phyloP scores from a whole-genome alignment of 495 filamentous ascomycete genomes.

The Tuber aestivum region DNA sequence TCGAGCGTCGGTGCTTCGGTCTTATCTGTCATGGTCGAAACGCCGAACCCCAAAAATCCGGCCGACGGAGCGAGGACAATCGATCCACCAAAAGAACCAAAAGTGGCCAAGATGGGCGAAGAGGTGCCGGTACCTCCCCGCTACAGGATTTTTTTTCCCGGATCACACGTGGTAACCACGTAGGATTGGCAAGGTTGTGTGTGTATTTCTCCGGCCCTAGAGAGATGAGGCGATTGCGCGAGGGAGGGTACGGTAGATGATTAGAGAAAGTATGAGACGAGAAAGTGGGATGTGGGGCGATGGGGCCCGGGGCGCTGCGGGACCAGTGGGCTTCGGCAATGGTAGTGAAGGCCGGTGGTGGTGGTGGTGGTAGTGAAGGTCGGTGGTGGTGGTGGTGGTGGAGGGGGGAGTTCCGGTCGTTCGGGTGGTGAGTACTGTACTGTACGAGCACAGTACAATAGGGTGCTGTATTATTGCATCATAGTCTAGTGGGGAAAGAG shows the following conservation, averaged over 20 bases:
- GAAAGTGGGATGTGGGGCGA: not conserved
- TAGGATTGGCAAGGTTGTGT: not conserved
- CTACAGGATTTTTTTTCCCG: not conserved
- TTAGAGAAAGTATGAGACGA: not conserved
- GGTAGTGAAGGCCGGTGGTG: conserved; percentile 9
- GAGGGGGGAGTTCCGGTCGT: conserved; percentile 14
- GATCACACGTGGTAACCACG: not conserved
- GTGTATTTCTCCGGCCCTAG: not conserved
- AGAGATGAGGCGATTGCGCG: not conserved
- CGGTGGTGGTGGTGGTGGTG: too few relatives aligned
- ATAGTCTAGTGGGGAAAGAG: not conserved
- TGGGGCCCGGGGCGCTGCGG: not conserved
- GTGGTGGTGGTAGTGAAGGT: too few relatives aligned
- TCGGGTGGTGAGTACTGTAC: not conserved
- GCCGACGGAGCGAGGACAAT: not conserved
- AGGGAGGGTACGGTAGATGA: not conserved
- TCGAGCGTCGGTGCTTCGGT: not conserved
- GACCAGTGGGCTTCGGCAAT: not conserved
- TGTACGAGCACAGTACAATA: too few relatives aligned
- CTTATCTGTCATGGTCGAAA: not conserved
- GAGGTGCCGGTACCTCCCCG: not conserved
- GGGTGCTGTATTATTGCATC: too few relatives aligned
- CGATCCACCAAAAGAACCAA: not conserved
- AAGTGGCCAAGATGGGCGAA: not conserved
- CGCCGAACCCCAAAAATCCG: conserved; percentile 4